Evolutionary conservation across 805 yeast species (phyloP).

Genomic region (Debaryomyces castellii): DNA sequence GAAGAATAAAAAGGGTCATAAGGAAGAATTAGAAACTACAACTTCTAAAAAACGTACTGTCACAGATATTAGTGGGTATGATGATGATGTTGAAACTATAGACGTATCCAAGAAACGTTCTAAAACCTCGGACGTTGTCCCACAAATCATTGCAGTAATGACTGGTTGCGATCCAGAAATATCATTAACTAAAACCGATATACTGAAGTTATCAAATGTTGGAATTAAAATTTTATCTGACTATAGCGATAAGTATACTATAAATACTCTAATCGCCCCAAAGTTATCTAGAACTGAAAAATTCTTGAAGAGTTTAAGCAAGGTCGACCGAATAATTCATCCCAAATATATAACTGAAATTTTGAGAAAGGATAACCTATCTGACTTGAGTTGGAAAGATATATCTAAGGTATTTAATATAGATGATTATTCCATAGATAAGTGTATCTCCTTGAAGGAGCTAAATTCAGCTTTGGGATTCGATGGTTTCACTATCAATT

Average conservation of each 20-base stretch:
- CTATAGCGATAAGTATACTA: conserved; percentile 35
- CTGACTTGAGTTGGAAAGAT: conserved; percentile 10
- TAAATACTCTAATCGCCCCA: conserved; percentile 70
- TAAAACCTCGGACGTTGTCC: conserved; percentile 13
- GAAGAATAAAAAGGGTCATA: conserved; percentile 36
- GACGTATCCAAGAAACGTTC: conserved; percentile 8
- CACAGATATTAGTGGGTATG: background rate
- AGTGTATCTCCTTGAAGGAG: conserved; percentile 27
- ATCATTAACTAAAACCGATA: conserved; percentile 41
- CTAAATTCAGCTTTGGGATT: conserved; percentile 30
- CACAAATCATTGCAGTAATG: conserved; percentile 47
- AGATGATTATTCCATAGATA: conserved; percentile 35
- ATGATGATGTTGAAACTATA: background rate
- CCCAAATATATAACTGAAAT: conserved; percentile 55
- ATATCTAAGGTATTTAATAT: conserved; percentile 21
- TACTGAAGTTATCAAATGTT: conserved; percentile 39
- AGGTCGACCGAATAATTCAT: conserved; percentile 51
- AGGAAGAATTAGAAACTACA: conserved; percentile 31
- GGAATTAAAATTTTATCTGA: conserved; percentile 59
- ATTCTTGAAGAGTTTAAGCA: conserved; percentile 69
- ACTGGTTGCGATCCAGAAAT: conserved; percentile 63
- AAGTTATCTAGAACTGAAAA: conserved; percentile 83
- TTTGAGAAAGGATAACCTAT: conserved; percentile 17
- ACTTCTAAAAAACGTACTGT: conserved; percentile 1
- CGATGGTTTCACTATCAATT: conserved; percentile 13